Conservation (phyloP, 805 yeast species). For the Ogataea wickerhamii region DNA sequence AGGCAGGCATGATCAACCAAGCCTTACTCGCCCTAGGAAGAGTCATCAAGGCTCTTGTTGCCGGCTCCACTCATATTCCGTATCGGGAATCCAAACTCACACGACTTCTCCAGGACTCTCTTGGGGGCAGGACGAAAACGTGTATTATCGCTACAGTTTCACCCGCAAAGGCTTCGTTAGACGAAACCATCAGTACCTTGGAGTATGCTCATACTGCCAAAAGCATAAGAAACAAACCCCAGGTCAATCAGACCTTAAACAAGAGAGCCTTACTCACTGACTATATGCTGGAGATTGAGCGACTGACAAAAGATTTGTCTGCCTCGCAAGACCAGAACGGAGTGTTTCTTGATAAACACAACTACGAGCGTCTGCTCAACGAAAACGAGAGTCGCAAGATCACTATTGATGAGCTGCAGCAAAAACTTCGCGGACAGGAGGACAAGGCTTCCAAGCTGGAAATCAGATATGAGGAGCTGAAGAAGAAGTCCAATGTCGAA, state of each 20-base stretch:
- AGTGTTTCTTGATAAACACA: conserved; percentile 53
- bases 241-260: conserved; percentile 58
- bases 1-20: conserved; percentile 87
- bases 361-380: conserved; percentile 39
- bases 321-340: conserved; percentile 68
- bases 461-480: conserved; percentile 34
- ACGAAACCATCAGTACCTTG: conserved; percentile 79
- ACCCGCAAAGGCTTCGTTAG: conserved; percentile 72
- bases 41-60: conserved; percentile 70
- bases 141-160: conserved; percentile 84
- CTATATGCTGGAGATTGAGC: conserved; percentile 50
- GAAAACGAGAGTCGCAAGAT: conserved; percentile 49
- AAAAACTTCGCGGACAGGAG: conserved; percentile 45
- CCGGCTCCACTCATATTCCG: conserved; percentile 66
- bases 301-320: conserved; percentile 54
- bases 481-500: conserved; percentile 10
- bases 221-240: conserved; percentile 69
- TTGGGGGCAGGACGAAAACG: conserved; percentile 88
- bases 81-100: conserved; percentile 84
- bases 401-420: conserved; percentile 47
- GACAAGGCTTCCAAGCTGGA: conserved; percentile 42
- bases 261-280: conserved; percentile 54
- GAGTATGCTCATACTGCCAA: conserved; percentile 89
- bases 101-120: conserved; percentile 70
- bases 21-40: conserved; percentile 78